Percentiles rank a stretch among this genome's conserved stretches.
Conservation (phyloP, 768 basidiomycete species). For the Leccinum incarnatum region DNA sequence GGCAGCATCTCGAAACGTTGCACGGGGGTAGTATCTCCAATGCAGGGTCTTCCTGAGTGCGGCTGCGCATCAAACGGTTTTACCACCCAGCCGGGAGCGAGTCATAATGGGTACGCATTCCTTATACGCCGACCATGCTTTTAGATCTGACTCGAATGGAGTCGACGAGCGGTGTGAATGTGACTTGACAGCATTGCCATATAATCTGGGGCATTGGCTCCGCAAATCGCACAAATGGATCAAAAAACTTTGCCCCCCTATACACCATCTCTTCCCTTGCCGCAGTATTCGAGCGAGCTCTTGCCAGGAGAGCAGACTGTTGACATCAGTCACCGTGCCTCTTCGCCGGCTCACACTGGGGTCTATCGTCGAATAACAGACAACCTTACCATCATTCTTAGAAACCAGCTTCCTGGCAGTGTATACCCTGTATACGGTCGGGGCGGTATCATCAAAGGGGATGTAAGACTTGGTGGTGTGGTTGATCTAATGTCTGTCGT, state of each 20-base stretch:
- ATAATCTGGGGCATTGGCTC: background rate
- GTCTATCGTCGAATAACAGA: conserved; percentile 32
- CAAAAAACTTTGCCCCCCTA: conserved; percentile 44
- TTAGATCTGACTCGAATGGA: conserved; percentile 3
- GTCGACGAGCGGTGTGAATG: background rate
- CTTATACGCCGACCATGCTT: background rate
- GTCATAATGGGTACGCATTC: background rate
- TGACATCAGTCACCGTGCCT: conserved; percentile 37
- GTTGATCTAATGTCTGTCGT: conserved; percentile 16
- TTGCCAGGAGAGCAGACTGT: conserved; percentile 49
- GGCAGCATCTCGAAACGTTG: background rate
- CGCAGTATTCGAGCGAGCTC: conserved; percentile 53
- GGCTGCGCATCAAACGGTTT: background rate
- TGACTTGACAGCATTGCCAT: background rate
- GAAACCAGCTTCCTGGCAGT: conserved; percentile 22
- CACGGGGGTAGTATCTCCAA: background rate
- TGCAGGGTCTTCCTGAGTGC: background rate
- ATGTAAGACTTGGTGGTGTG: conserved; percentile 17
- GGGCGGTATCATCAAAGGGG: conserved; percentile 21
- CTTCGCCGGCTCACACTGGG: conserved; percentile 9
- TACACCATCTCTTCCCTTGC: conserved; percentile 49
- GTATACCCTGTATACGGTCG: conserved; percentile 22
- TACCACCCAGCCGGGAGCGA: background rate
- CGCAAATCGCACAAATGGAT: conserved; percentile 3
- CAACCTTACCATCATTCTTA: conserved; percentile 22